These are phyloP conservation scores for Poterioochromonas sp. DNA, from an alignment of 352 stramenopile genomes.

Conservation along the genomic window DNA sequence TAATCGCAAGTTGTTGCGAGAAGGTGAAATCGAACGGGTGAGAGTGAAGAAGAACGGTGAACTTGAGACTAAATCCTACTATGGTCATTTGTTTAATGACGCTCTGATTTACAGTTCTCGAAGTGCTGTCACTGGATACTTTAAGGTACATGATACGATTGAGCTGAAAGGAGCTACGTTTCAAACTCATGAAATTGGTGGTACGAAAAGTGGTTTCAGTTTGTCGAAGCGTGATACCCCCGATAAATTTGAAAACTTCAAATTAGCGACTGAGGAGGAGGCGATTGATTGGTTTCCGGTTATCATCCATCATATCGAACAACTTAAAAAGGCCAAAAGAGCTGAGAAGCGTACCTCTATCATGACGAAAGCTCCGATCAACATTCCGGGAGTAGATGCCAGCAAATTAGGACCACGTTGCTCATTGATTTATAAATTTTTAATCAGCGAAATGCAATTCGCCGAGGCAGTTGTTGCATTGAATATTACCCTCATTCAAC, in stretches of 20 bases:
- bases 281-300: neutral
- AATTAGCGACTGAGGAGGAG: neutral
- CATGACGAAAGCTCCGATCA: too few species aligned
- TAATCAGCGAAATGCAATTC: slow-evolving; percentile 4
- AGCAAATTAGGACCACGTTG: neutral
- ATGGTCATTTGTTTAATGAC: slow-evolving; percentile 27
- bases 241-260: neutral
- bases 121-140: neutral
- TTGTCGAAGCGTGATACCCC: neutral
- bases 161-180: neutral
- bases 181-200: neutral
- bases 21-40: slow-evolving; percentile 11
- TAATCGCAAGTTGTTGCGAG: neutral
- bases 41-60: neutral
- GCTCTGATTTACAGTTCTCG: slow-evolving; percentile 6
- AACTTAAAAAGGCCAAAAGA: neutral
- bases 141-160: neutral
- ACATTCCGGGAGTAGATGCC: neutral
- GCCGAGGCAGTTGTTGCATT: neutral
- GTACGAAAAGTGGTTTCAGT: neutral
- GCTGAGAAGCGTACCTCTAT: neutral
- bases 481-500: slow-evolving; percentile 4
- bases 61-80: neutral
- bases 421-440: neutral
- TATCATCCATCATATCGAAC: neutral